Evolutionary conservation across 2,329 filamentous ascomycete species (phyloP), one percentile per base, ranked within the genome.

Genomic region (Leptographium wingfieldii): DNA sequence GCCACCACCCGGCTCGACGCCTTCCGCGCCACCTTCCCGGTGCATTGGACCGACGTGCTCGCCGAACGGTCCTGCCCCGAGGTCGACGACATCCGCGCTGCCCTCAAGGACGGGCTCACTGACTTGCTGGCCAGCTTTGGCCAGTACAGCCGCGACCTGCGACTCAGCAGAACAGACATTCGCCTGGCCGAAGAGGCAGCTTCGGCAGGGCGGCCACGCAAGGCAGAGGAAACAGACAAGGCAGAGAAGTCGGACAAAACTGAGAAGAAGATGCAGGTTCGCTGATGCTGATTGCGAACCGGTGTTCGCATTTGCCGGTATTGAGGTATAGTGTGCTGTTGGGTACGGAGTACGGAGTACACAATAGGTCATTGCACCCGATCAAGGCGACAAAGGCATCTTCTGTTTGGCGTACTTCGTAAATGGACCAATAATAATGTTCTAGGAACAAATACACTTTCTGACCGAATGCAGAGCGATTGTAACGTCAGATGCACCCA

Each of bases 11-110:
- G 83, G 65, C 74, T 96, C 3, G 86, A 95, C 67, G 73, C 69
- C 1, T 90, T 95, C 68, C 78, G 84, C 64, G 70, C 71, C 9
- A 73, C 67, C 2, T 74, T 87, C 52, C 77, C 82, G 1, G 72
- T 83, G 3, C 89, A 94, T 71, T 95, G 90, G 90, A 92, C 88
- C 1, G 91, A 96, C 69, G 74, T 87, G 3, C 76, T 80, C 22
- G 80, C 82, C 29, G 70, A 69, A 43, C 78, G 75, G 59, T 75
- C 81, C 52, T 77, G 77, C 33, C 75, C 78, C 0, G 88, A 92
- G 66, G 84, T 95, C n/a, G 83, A 92, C 25, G 77, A 82, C 49
- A 77, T 96, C 12, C 65, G 90, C 53, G 73, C 78, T 19, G 81
- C 82, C 19, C 69, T 96, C 65, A 86, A 82, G 68, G 75, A 74